A percentile compares a stretch with the other conserved stretches of the same genome.
Conservation (phyloP, 2,329 filamentous ascomycete species). For the Alternaria gansuensis region DNA sequence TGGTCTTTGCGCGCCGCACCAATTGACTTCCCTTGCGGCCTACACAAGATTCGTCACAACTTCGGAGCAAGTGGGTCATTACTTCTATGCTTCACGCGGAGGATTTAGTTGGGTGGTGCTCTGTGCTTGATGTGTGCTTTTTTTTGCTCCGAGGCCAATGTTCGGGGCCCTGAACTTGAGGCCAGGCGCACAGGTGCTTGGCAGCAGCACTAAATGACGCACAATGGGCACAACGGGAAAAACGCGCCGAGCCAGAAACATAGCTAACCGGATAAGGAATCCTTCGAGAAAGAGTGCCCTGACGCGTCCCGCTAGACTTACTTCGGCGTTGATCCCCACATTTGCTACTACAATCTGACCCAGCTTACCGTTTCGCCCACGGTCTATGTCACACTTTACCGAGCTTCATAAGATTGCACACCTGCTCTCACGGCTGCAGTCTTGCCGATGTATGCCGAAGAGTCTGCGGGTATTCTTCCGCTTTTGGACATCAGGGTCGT, state of each 20-base stretch:
- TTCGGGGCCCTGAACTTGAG: not conserved
- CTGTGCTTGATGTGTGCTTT: not conserved
- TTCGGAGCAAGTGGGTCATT: too few relatives aligned
- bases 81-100: too few relatives aligned
- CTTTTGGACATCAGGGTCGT: not conserved
- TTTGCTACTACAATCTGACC: not conserved
- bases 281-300: not conserved
- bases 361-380: not conserved
- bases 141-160: not conserved
- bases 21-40: too few relatives aligned
- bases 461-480: not conserved
- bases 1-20: not conserved
- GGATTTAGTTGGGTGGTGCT: too few relatives aligned
- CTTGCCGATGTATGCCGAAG: not conserved
- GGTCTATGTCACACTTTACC: not conserved
- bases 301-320: not conserved
- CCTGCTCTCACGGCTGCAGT: not conserved
- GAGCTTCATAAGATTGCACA: not conserved
- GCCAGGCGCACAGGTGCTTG: not conserved
- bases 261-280: not conserved
- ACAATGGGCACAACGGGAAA: not conserved
- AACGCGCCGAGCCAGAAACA: not conserved
- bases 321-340: not conserved
- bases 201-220: not conserved
- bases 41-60: too few relatives aligned